Evolutionary conservation across 805 yeast genomes (phyloP).

Genomic region (Wickerhamiella cacticola): DNA sequence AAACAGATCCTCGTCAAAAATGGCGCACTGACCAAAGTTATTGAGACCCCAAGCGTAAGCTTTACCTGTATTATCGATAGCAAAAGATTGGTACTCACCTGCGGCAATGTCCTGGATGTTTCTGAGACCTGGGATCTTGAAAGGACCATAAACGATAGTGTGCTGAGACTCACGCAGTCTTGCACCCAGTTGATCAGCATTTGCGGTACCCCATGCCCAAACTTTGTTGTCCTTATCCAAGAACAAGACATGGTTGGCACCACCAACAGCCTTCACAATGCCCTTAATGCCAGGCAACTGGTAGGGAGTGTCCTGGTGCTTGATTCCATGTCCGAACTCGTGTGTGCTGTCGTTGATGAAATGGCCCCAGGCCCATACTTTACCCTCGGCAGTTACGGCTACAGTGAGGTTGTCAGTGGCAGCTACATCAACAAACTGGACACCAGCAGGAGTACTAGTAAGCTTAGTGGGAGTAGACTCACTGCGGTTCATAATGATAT

Average conservation of each 20-base stretch:
- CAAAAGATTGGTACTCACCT: constrained; percentile 95
- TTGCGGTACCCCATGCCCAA: constrained; percentile 96
- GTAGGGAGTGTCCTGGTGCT: constrained; percentile 55
- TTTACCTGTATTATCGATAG: constrained; percentile 57
- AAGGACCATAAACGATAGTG: constrained; percentile 43
- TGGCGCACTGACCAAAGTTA: constrained; percentile 94
- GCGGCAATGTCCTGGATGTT: constrained; percentile 71
- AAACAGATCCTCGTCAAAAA: constrained; percentile 38
- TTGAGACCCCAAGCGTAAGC: constrained; percentile 91
- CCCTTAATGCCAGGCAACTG: constrained; percentile 50
- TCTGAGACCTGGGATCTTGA: constrained; percentile 68
- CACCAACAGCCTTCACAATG: constrained; percentile 74
- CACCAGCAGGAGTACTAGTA: constrained; percentile 47
- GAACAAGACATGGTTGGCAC: constrained; percentile 85
- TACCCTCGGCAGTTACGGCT: constrained; percentile 65
- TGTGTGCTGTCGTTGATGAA: constrained; percentile 75
- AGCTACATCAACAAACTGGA: constrained; percentile 61
- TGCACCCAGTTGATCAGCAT: constrained; percentile 84
- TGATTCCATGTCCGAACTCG: constrained; percentile 59
- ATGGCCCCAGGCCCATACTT: constrained; percentile 96
- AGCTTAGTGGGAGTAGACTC: constrained; percentile 85
- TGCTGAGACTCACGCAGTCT: constrained; percentile 36
- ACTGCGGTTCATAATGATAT: constrained; percentile 73
- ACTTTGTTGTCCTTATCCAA: constrained; percentile 76
- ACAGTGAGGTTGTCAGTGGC: constrained; percentile 91